Percentiles rank a stretch among this genome's conserved stretches.
These are phyloP conservation scores for Andrographis paniculata DNA, from an alignment of 305 asterid species.

Conservation along the genomic window DNA sequence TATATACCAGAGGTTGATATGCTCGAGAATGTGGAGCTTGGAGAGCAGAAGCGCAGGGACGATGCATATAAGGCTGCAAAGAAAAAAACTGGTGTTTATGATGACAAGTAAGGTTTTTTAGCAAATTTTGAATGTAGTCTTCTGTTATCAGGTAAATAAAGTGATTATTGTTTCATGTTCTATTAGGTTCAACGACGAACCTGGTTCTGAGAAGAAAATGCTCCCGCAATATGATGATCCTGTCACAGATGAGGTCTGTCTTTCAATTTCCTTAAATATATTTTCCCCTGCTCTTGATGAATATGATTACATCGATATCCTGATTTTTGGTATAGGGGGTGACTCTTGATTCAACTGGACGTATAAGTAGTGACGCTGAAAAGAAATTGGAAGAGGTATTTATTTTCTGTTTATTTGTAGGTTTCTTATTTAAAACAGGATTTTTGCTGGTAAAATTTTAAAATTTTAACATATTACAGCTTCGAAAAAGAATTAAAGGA, in stretches of 20 bases:
- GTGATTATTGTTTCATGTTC: background rate
- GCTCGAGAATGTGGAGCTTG: constrained; percentile 96
- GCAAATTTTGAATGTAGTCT: constrained; percentile 5
- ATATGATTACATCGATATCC: constrained; percentile 15
- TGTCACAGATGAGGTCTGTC: constrained; percentile 60
- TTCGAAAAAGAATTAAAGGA: constrained; percentile 78
- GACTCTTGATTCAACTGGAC: constrained; percentile 83
- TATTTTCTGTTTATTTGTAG: constrained; percentile 11
- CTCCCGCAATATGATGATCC: constrained; percentile 96
- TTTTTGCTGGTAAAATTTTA: constrained; percentile 16
- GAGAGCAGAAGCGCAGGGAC: constrained; percentile 83
- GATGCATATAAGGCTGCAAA: constrained; percentile 86
- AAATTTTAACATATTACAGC: constrained; percentile 38
- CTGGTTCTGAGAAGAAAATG: constrained; percentile 50
- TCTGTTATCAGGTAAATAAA: background rate
- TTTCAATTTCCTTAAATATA: constrained; percentile 11
- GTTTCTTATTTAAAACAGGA: constrained; percentile 14
- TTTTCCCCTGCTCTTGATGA: constrained; percentile 1
- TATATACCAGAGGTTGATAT: constrained; percentile 93
- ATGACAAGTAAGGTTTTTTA: constrained; percentile 64
- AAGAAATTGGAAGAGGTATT: constrained; percentile 84
- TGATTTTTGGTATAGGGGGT: constrained; percentile 45
- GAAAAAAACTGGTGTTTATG: constrained; percentile 70
- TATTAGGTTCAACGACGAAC: constrained; percentile 62
- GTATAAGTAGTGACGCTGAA: constrained; percentile 74